Evolutionary conservation across 1,284 basidiomycete genomes (phyloP).

Genomic region (Trametes pubescens): DNA sequence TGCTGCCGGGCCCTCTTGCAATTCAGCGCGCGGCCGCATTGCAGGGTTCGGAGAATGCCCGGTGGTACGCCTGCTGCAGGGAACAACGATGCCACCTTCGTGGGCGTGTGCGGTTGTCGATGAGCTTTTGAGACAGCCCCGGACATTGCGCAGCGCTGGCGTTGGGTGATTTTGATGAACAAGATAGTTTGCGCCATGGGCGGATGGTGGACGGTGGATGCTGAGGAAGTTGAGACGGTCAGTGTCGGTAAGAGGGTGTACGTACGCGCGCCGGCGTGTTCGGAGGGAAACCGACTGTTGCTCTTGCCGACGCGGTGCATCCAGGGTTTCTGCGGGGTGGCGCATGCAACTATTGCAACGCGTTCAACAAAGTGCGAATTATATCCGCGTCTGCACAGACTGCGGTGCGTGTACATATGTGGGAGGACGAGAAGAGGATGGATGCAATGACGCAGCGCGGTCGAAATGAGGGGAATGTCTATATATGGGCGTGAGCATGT

Average conservation of each 20-base stretch:
- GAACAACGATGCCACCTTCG: no score
- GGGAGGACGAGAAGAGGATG: neutral
- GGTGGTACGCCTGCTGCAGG: neutral
- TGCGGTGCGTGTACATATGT: no score
- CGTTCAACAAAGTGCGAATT: no score
- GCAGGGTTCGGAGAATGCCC: neutral
- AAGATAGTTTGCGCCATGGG: neutral
- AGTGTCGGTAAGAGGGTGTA: neutral
- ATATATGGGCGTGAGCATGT: slow-evolving; percentile 18
- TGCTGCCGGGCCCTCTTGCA: no score
- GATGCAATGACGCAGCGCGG: neutral
- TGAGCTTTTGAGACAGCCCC: no score
- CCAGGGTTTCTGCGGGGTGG: no score
- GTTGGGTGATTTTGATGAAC: neutral
- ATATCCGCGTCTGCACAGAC: no score
- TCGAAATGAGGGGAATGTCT: neutral
- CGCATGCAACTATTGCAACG: no score
- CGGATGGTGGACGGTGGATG: no score
- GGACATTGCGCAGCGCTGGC: neutral
- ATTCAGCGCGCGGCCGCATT: no score
- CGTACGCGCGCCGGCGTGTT: neutral
- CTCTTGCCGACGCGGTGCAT: no score
- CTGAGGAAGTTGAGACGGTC: neutral
- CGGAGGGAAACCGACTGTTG: neutral
- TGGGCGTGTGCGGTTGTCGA: no score